A percentile compares a stretch with the other conserved stretches of the same genome.
These are phyloP conservation scores for Leccinum colubrinum DNA, from an alignment of 1,284 basidiomycete genomes.

Conservation along the genomic window DNA sequence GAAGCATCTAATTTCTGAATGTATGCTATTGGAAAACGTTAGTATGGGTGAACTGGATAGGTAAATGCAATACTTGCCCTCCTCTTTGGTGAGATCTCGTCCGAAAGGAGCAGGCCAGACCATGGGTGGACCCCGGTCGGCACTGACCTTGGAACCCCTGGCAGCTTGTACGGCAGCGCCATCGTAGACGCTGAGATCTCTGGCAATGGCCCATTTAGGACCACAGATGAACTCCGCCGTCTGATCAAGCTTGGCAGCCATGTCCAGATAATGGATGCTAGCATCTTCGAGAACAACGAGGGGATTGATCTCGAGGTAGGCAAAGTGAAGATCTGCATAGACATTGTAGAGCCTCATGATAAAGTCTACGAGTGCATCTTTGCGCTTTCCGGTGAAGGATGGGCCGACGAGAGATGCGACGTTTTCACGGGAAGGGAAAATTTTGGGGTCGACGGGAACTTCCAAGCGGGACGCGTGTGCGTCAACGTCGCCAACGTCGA, in stretches of 20 bases:
- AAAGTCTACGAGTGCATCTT: conserved; percentile 91
- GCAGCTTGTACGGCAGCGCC: conserved; percentile 43
- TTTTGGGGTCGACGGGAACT: conserved; percentile 68
- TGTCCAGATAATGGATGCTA: conserved; percentile 94
- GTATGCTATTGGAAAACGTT: conserved; percentile 57
- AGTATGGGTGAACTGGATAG: not conserved
- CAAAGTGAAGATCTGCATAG: conserved; percentile 97
- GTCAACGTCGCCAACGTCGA: conserved; percentile 98
- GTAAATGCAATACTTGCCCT: conserved; percentile 36
- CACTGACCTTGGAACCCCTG: conserved; percentile 51
- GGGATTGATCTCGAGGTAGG: conserved; percentile 99
- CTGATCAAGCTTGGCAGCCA: conserved; percentile 99
- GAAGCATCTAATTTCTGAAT: conserved; percentile 98
- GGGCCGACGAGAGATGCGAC: conserved; percentile 85
- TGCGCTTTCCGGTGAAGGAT: conserved; percentile 64
- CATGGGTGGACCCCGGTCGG: conserved; percentile 98
- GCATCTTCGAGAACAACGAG: conserved; percentile 91
- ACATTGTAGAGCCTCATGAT: conserved; percentile 94
- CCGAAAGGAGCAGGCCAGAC: conserved; percentile 98
- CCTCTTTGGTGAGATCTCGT: conserved; percentile 97
- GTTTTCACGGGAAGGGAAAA: conserved; percentile 79
- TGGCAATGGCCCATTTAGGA: conserved; percentile 97
- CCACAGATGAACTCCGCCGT: conserved; percentile 98
- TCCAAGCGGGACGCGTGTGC: conserved; percentile 93
- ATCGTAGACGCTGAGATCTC: conserved; percentile 82